Conservation (phyloP, 1,139 yeast species). For the Hemisphaericaspora xylanilytica region DNA sequence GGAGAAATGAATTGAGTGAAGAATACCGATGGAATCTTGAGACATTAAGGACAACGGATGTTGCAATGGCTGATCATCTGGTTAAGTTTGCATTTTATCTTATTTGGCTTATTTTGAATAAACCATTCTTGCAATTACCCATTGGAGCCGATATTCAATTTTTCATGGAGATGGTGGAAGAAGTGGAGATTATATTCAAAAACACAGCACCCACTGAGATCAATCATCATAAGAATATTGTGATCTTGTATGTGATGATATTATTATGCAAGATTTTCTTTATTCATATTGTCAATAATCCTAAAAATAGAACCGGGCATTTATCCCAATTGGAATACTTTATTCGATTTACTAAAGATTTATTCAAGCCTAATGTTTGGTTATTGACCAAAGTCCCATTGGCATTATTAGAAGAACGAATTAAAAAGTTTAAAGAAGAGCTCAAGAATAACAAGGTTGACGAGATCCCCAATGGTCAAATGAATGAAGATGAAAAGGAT, state of each 20-base stretch:
- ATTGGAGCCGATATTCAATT: slow-evolving; percentile 5
- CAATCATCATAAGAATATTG: slow-evolving; percentile 8
- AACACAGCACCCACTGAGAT: slow-evolving; percentile 1
- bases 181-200: slow-evolving; percentile 8
- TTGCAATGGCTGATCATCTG: slow-evolving; percentile 8
- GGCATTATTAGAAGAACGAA: slow-evolving; percentile 5
- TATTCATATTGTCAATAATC: slow-evolving; percentile 4
- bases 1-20: slow-evolving; percentile 7
- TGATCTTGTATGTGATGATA: slow-evolving; percentile 9
- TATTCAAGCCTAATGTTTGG: slow-evolving; percentile 10
- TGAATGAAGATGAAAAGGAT: neutral
- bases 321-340: slow-evolving; percentile 9
- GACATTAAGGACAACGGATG: slow-evolving; percentile 1
- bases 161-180: slow-evolving; percentile 9
- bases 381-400: slow-evolving; percentile 8
- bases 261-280: slow-evolving; percentile 7
- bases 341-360: slow-evolving; percentile 3
- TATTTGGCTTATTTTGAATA: slow-evolving; percentile 10
- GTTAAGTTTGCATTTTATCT: slow-evolving; percentile 10
- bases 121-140: slow-evolving; percentile 12
- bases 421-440: slow-evolving; percentile 5
- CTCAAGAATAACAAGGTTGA: neutral
- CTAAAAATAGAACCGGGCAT: slow-evolving; percentile 1
- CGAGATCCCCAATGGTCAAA: neutral
- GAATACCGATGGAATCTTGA: slow-evolving; percentile 8